A percentile compares a stretch with the other conserved stretches of the same genome.
Conservation (phyloP, 192 early-diverging fungal species). For the Coemansia sp. region DNA sequence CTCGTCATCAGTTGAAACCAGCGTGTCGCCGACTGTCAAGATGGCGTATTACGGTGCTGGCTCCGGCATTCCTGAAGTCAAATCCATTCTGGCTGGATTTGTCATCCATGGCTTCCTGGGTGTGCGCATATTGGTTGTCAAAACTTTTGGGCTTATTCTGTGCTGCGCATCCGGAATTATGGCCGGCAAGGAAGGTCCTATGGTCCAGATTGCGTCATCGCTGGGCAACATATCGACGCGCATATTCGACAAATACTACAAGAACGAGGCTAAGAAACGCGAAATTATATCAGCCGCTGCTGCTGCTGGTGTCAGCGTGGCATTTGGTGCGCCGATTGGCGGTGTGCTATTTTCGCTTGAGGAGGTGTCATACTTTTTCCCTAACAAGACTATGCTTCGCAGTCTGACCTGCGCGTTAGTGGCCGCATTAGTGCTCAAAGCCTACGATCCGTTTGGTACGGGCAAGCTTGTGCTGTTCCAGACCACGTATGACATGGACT, state of each 20-base stretch:
- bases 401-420: constrained; percentile 72
- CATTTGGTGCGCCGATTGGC: constrained; percentile 96
- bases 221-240: constrained; percentile 84
- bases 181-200: constrained; percentile 91
- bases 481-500: constrained; percentile 65
- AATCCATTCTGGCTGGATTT: constrained; percentile 92
- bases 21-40: constrained; percentile 57
- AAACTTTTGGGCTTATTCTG: constrained; percentile 84
- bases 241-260: constrained; percentile 87
- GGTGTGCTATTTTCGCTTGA: constrained; percentile 94
- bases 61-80: constrained; percentile 95
- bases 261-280: constrained; percentile 90
- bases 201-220: constrained; percentile 90
- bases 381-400: constrained; percentile 63
- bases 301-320: constrained; percentile 90
- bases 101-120: constrained; percentile 92
- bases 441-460: constrained; percentile 56
- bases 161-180: constrained; percentile 82
- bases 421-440: constrained; percentile 57
- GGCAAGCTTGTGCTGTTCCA: constrained; percentile 61
- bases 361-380: constrained; percentile 85
- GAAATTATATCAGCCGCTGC: constrained; percentile 92
- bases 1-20: constrained; percentile 51
- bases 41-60: constrained; percentile 83
- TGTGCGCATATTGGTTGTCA: constrained; percentile 84